Conservation (phyloP, 164 flowering plant genomes). For the Magnolia sinica region DNA sequence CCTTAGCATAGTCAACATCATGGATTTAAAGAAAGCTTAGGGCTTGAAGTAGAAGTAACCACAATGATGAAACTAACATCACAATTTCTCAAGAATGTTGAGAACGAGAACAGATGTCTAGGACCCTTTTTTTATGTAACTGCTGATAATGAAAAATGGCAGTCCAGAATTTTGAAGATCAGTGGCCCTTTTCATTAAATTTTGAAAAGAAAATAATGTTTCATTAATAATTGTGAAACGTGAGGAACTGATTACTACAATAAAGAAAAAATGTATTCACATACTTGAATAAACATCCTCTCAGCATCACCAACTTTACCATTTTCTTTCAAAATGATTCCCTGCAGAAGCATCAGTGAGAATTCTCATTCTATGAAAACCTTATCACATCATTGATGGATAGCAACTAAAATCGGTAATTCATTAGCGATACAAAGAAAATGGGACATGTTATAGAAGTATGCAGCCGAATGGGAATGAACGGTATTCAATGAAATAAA, state of each 20-base stretch:
- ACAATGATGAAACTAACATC: not conserved
- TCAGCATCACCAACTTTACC: constrained; percentile 84
- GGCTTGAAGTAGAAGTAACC: not conserved
- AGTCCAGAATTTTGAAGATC: not conserved
- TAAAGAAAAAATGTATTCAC: constrained; percentile 18
- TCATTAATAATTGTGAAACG: not conserved
- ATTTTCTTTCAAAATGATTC: constrained; percentile 82
- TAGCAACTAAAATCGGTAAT: not conserved
- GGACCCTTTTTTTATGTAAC: not conserved
- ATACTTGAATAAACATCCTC: constrained; percentile 96
- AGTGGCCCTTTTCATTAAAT: not conserved
- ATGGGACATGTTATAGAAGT: too few relatives aligned
- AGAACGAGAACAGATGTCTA: not conserved
- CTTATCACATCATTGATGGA: not conserved
- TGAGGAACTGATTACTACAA: not conserved
- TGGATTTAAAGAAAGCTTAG: not conserved
- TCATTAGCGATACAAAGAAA: too few relatives aligned
- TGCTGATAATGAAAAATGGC: not conserved
- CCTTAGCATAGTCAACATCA: not conserved
- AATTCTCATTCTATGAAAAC: not conserved
- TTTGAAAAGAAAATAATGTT: not conserved
- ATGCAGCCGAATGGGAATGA: too few relatives aligned
- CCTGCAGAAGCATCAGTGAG: constrained; percentile 44
- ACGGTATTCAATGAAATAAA: too few relatives aligned
- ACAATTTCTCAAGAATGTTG: not conserved